These are phyloP conservation scores for Pseudogymnoascus sp. DNA, from an alignment of 2,329 filamentous ascomycete genomes.

Conservation along the genomic window DNA sequence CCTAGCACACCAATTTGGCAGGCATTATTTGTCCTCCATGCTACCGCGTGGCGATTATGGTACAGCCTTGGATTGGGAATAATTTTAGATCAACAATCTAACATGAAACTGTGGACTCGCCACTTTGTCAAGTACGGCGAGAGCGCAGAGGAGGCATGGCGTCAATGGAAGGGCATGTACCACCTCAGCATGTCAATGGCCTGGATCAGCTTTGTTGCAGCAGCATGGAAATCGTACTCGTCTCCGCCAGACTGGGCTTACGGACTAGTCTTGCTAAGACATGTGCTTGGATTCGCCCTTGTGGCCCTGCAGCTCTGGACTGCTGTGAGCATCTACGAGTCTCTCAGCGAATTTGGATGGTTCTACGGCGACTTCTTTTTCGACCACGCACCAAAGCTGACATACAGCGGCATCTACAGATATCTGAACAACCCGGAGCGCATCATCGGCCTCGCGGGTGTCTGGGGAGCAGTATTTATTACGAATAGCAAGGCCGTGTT, in stretches of 20 bases:
- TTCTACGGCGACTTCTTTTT: conserved; percentile 99
- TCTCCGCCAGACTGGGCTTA: conserved; percentile 81
- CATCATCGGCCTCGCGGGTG: conserved; percentile 84
- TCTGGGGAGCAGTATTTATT: conserved; percentile 91
- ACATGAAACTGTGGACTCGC: conserved; percentile 87
- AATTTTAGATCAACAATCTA: conserved; percentile 78
- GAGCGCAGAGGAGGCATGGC: conserved; percentile 83
- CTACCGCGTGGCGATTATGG: conserved; percentile 80
- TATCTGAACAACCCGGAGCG: conserved; percentile 97
- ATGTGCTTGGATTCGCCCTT: conserved; percentile 73
- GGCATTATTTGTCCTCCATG: conserved; percentile 72
- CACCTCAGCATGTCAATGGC: conserved; percentile 88
- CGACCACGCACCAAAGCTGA: conserved; percentile 78
- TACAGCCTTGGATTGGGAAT: conserved; percentile 82
- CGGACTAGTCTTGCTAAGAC: conserved; percentile 76
- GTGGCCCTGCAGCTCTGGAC: conserved; percentile 90
- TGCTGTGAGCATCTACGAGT: conserved; percentile 85
- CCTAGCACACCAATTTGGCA: conserved; percentile 71
- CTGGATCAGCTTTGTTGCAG: conserved; percentile 80
- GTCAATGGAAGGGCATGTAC: conserved; percentile 94
- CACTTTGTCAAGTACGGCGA: conserved; percentile 98
- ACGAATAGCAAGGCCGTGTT: conserved; percentile 85
- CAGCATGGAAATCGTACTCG: conserved; percentile 93
- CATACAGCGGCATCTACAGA: conserved; percentile 94
- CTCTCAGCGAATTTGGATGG: conserved; percentile 95